phyloP scores from a whole-genome alignment of 805 yeast genomes.

The Candida peoriensis region DNA sequence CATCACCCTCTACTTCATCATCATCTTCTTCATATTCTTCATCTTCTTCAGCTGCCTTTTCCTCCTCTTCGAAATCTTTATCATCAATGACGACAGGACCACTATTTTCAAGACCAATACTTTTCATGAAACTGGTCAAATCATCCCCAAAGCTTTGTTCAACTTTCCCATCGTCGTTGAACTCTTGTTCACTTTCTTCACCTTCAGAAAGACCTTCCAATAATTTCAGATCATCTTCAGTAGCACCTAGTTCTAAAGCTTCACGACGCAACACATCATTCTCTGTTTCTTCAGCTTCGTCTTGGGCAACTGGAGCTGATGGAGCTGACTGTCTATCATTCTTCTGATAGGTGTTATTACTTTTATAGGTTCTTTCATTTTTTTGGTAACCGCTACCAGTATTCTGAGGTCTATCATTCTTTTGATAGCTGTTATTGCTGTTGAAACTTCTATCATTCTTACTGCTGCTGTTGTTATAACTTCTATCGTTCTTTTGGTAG shows the following conservation, averaged over 20 bases:
- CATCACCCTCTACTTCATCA: conserved; percentile 28
- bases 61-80: conserved; percentile 37
- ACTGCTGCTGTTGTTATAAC: too few species aligned
- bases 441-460: too few species aligned
- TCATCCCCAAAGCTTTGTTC: conserved; percentile 46
- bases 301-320: conserved; percentile 13
- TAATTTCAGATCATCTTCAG: conserved; percentile 72
- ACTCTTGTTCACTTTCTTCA: conserved; percentile 35
- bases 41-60: conserved; percentile 30
- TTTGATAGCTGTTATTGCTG: too few species aligned
- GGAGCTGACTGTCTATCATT: conserved; percentile 2
- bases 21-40: conserved; percentile 33
- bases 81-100: conserved; percentile 31
- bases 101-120: conserved; percentile 53
- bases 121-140: conserved; percentile 56
- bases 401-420: too few species aligned
- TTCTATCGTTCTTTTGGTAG: too few species aligned
- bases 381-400: background rate
- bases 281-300: conserved; percentile 9
- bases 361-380: background rate
- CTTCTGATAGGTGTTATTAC: too few species aligned
- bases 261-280: conserved; percentile 50
- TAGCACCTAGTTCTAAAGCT: conserved; percentile 79
- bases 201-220: conserved; percentile 52
- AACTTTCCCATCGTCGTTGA: conserved; percentile 26